Base-by-base conservation (phyloP, 2,329 filamentous ascomycete species). In the Neofusicoccum sp. region DNA sequence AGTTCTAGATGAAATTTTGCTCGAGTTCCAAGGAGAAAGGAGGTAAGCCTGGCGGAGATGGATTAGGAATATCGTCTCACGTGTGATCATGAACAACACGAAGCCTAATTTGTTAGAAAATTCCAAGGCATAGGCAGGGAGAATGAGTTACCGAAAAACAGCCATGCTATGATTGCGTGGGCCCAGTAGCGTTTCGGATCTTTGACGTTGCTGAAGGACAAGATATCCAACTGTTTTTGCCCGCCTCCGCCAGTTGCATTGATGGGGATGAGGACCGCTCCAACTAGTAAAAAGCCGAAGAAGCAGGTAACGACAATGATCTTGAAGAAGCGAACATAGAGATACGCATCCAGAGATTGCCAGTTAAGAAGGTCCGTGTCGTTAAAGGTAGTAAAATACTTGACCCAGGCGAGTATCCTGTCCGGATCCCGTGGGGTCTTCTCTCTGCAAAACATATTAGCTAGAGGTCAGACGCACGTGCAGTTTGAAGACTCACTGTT, bases 1-100 rank as follows among this genome's bases (percentile, higher is more conserved):
- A 4, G 79, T 81, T 60, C 74, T 73, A 31, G 78, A 72, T 3
- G 79, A 81, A 8, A 81, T 65, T 45, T 76, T 76, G 49, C 74
- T 76, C 54, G 78, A 73, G 53, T 78, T 74, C 58, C 70, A 72
- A 12, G 77, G 75, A 24, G 77, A 77, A 9, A 79, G 69, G 24
- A 78, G 75, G 63, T 78, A 79, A 14, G 79, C 79, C 66, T 81
- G 79, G 38, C 79, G 75, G 5, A 79, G 69, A 47, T 80, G 79
- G 65, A 81, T 75, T n/a, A 77, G 70, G 60, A 72, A 78, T 65
- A 82, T 73, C 8, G 76, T 76, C 65, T 82, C 79, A 48, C 76
- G 70, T 3, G 74, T 76, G 63, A 80, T 76, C 66, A 80, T 68
- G 62, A 75, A 70, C 68, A 80, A 72, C 59, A 80, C 71, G 58